phyloP scores from a whole-genome alignment of 176 grass and related monocot genomes.

The Phoenix dactylifera region DNA sequence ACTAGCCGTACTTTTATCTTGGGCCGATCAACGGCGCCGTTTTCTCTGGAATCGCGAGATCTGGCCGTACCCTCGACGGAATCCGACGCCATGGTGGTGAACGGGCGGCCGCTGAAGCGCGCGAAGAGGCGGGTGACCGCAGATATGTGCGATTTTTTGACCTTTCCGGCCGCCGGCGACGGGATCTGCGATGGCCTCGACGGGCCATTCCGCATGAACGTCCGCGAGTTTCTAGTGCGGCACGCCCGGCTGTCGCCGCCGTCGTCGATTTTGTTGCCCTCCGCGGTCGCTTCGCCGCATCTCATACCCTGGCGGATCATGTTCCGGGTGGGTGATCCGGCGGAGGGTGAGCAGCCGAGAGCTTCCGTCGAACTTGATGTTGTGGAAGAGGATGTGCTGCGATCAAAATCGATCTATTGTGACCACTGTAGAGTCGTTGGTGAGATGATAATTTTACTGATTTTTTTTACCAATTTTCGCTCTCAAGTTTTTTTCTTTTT shows the following conservation, averaged over 20 bases:
- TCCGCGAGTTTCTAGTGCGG: conserved; percentile 62
- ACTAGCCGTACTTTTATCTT: no score
- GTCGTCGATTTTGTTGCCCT: conserved; percentile 44
- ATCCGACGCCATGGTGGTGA: conserved; percentile 69
- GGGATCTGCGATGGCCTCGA: conserved; percentile 29
- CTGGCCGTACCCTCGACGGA: conserved; percentile 23
- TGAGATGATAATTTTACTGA: conserved; percentile 30
- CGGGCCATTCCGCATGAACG: conserved; percentile 62
- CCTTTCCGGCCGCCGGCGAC: conserved; percentile 26
- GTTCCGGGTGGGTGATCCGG: conserved; percentile 34
- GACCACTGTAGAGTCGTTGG: conserved; percentile 98
- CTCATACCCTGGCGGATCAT: conserved; percentile 64
- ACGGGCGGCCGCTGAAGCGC: conserved; percentile 82
- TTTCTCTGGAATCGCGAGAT: conserved; percentile 30
- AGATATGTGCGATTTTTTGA: conserved; percentile 14
- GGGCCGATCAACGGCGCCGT: conserved; percentile 22
- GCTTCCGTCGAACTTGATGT: conserved; percentile 61
- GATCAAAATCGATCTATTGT: conserved; percentile 85
- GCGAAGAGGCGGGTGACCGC: conserved; percentile 58
- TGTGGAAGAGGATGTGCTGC: conserved; percentile 85
- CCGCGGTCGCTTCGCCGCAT: conserved; percentile 45
- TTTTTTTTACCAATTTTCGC: no score
- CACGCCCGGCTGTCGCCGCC: conserved; percentile 58
- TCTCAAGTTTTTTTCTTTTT: neutral
- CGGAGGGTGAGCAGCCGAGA: conserved; percentile 11